These are phyloP conservation scores for Lecanoromycetidae sp. DNA, from an alignment of 2,329 filamentous ascomycete genomes.

Conservation along the genomic window DNA sequence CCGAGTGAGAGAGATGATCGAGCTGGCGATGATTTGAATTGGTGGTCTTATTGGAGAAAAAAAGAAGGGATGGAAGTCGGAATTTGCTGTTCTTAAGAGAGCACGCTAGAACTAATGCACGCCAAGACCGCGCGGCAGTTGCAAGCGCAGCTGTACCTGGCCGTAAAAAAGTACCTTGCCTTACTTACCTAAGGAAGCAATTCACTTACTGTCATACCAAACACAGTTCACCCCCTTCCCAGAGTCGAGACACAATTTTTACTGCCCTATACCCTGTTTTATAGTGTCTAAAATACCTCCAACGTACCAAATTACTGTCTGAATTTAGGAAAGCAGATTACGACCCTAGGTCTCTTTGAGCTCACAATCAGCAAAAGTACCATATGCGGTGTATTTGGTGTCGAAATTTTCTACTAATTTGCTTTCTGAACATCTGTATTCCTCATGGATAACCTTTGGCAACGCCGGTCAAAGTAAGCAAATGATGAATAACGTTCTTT, in stretches of 20 bases:
- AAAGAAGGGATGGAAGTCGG: slow-evolving; percentile 12
- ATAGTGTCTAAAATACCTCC: too few relatives aligned
- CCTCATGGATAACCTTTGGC: slow-evolving; percentile 32
- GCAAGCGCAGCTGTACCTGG: slow-evolving; percentile 11
- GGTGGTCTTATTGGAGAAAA: slow-evolving; percentile 48
- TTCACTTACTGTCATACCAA: too few relatives aligned
- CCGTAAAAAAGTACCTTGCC: slow-evolving; percentile 8
- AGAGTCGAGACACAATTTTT: background rate
- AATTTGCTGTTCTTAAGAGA: background rate
- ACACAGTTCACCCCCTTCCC: too few relatives aligned
- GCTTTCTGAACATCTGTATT: background rate
- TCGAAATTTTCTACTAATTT: background rate
- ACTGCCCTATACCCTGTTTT: too few relatives aligned
- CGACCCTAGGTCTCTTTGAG: too few relatives aligned
- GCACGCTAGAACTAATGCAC: background rate
- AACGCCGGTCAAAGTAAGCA: slow-evolving; percentile 32
- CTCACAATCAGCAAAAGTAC: background rate
- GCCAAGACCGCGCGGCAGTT: slow-evolving; percentile 1
- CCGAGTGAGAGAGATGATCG: slow-evolving; percentile 40
- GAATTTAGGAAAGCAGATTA: too few relatives aligned
- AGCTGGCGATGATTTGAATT: slow-evolving; percentile 64
- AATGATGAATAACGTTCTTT: background rate
- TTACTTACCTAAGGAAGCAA: too few relatives aligned
- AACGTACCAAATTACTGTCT: too few relatives aligned
- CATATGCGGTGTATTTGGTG: slow-evolving; percentile 3